phyloP scores from a whole-genome alignment of 129 eudicot species.

The Flaveria sonorensis region DNA sequence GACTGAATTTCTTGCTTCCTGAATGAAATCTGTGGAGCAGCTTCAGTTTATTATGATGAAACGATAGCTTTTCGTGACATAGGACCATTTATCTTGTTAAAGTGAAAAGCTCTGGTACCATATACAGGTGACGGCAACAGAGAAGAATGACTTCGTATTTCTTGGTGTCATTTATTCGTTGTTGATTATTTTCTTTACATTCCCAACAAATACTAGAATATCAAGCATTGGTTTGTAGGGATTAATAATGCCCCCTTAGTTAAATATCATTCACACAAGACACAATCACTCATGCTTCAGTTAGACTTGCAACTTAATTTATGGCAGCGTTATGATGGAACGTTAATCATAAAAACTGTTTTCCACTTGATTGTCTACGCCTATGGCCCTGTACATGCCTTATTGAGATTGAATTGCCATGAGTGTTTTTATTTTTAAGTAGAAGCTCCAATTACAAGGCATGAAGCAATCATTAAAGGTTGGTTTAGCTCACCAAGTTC shows the following conservation, averaged over 20 bases:
- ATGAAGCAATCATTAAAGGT: neutral
- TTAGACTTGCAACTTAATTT: neutral
- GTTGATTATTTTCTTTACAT: neutral
- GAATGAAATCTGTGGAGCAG: constrained; percentile 65
- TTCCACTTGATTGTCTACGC: neutral
- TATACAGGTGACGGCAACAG: neutral
- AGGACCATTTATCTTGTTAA: neutral
- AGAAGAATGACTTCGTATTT: neutral
- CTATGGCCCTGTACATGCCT: neutral
- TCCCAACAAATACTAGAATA: neutral
- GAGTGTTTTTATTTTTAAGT: neutral
- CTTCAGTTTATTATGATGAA: constrained; percentile 20
- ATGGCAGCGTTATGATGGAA: neutral
- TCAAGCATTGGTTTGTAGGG: neutral
- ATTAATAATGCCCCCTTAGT: neutral
- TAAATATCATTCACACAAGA: neutral
- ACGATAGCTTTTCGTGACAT: neutral
- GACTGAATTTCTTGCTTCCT: constrained; percentile 90
- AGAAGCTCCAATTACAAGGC: neutral
- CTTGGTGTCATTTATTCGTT: neutral
- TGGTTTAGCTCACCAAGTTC: constrained; percentile 79
- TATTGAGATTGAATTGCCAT: neutral
- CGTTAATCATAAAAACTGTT: neutral
- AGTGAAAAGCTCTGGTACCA: neutral
- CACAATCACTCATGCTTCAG: neutral